Evolutionary conservation across 805 yeast species (phyloP), one percentile per base, ranked within the genome.

Genomic region (Cyberlindnera mycetangii): DNA sequence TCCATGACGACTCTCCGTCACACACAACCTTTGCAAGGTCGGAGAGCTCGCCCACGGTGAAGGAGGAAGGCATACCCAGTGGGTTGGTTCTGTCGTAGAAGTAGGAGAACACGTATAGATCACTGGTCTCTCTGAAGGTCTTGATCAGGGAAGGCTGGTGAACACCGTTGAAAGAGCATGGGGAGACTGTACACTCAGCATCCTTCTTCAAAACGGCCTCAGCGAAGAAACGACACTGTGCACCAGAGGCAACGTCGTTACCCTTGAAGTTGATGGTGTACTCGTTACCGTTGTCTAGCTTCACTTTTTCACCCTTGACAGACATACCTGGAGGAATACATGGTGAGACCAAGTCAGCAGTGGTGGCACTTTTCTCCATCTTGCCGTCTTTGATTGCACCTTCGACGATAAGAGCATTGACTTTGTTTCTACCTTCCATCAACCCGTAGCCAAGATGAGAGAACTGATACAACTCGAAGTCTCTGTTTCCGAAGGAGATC

Each of bases 161-260:
- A 40, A 89, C 85, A 61, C 99, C 99, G 62, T 92, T 89, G 76
- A 93, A 93, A 2, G 97, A 87, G 66, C 99, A 93, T 43, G 99
- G 95, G 47, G 79, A 77, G 25, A 72, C 61, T 2, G 71, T 62
- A 73, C 99, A 93, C 49, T 74, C 79, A 14, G 77, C 74, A 33
- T 89, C 96, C 69, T 92, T 92, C 69, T 87, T 83, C 61, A 93
- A 75, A 33, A 89, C 78, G 42, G 75, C 62, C 63, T 92, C 98
- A 22, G 97, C 89, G 34, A 93, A 64, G 60, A 70, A 76, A 53
- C 96, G 80, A 71, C 99, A 93, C 66, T 89, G 96, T 37, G 90
- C 74, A 6, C 93, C 85, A 10, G 85, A 72, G n/a, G 83, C 69
- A 10, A 68, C 66, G 12, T 61, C 64, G 11, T 92, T 83, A 15